Percentiles rank a stretch among this genome's conserved stretches.
Conservation (phyloP, 2,329 filamentous ascomycete genomes). For the Cercospora zeina region DNA sequence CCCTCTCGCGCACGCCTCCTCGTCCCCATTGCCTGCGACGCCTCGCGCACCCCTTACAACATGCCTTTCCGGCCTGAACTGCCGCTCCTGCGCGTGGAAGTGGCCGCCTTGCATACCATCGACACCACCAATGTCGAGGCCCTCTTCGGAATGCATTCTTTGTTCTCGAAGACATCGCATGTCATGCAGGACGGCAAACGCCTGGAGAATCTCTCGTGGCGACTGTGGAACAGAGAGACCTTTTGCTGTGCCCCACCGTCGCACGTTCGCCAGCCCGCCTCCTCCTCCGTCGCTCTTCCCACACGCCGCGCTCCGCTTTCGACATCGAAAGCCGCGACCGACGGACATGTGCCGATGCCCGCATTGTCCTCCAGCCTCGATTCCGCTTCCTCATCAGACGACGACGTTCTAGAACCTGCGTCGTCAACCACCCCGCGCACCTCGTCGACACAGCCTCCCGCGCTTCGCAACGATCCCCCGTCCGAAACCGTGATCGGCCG, state of each 20-base stretch:
- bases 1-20: constrained; percentile 13
- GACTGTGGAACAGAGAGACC: constrained; percentile 90
- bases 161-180: constrained; percentile 91
- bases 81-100: constrained; percentile 87
- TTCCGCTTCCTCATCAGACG: constrained; percentile 45
- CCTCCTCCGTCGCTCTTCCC: constrained; percentile 20
- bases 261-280: constrained; percentile 27
- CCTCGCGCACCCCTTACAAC: constrained; percentile 32
- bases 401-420: constrained; percentile 47
- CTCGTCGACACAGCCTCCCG: constrained; percentile 62
- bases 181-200: constrained; percentile 90
- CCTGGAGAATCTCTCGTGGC: constrained; percentile 93
- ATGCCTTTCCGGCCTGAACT: constrained; percentile 86
- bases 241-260: constrained; percentile 73
- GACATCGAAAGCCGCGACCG: constrained; percentile 17
- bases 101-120: constrained; percentile 88
- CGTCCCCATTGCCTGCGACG: constrained; percentile 18
- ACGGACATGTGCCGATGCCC: constrained; percentile 36
- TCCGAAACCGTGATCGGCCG: constrained; percentile 61
- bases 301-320: constrained; percentile 31
- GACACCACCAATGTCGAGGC: constrained; percentile 91
- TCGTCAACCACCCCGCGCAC: constrained; percentile 53
- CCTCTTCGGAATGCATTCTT: constrained; percentile 81
- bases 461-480: constrained; percentile 70
- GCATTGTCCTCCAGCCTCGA: constrained; percentile 52